These are phyloP conservation scores for Botryotinia convoluta DNA, from an alignment of 2,329 filamentous ascomycete species.

Conservation along the genomic window DNA sequence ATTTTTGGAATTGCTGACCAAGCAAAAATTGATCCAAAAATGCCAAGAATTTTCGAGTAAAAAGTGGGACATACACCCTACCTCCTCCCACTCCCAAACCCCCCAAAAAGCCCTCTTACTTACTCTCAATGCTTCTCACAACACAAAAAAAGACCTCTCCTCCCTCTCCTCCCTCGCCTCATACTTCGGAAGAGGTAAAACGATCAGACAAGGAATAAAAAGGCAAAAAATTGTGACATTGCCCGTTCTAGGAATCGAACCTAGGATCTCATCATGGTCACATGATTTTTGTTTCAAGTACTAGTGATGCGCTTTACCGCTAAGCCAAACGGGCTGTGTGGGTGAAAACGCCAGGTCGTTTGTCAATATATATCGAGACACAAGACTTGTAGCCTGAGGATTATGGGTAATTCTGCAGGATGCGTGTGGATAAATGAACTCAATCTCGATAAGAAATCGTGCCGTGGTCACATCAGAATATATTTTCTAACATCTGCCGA, in stretches of 20 bases:
- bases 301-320: slow-evolving; percentile 17
- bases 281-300: not conserved
- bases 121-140: no score
- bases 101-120: no score
- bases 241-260: slow-evolving; percentile 12
- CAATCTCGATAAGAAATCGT: not conserved
- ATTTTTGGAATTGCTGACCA: no score
- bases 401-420: not conserved
- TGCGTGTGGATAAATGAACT: not conserved
- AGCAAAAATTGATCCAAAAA: no score
- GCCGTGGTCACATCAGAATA: not conserved
- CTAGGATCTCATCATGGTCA: slow-evolving; percentile 1
- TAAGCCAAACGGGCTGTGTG: slow-evolving; percentile 3
- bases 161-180: no score
- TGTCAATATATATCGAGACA: not conserved
- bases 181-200: no score
- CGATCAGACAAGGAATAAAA: no score
- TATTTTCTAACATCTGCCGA: not conserved
- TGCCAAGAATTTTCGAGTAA: no score
- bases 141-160: no score
- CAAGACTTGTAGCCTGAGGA: accelerated
- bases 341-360: accelerated
- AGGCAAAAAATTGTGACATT: no score
- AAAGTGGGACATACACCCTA: no score
- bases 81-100: no score